phyloP scores from a whole-genome alignment of 1,139 yeast species.

The Hemisphaericaspora subhashii region DNA sequence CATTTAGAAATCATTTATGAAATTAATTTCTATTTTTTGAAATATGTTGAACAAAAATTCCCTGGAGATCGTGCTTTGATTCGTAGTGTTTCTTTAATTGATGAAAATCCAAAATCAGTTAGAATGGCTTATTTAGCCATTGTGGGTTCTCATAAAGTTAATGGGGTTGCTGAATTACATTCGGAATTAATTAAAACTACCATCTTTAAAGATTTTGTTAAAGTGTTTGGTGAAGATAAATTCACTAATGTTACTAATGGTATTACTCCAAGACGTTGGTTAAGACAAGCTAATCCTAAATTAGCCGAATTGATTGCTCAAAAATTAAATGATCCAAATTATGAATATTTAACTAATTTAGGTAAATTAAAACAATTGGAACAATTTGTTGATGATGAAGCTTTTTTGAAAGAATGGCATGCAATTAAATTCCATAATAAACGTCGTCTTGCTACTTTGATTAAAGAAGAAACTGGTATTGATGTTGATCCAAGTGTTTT shows the following conservation, averaged over 20 bases:
- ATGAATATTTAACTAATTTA: constrained; percentile 69
- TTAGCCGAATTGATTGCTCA: constrained; percentile 71
- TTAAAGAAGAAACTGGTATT: constrained; percentile 65
- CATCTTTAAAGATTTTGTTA: constrained; percentile 86
- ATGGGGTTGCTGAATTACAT: constrained; percentile 95
- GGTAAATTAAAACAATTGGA: constrained; percentile 68
- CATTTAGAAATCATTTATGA: constrained; percentile 90
- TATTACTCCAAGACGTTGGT: constrained; percentile 96
- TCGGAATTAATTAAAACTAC: constrained; percentile 88
- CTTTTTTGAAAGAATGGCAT: constrained; percentile 72
- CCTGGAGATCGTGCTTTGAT: constrained; percentile 70
- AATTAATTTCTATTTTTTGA: constrained; percentile 77
- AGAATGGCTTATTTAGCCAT: constrained; percentile 93
- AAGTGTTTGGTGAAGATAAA: constrained; percentile 74
- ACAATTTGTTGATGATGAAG: constrained; percentile 62
- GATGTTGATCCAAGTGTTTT: constrained; percentile 72
- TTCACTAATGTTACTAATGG: constrained; percentile 94
- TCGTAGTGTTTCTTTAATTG: constrained; percentile 77
- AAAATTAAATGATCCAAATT: constrained; percentile 62
- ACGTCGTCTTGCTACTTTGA: constrained; percentile 63
- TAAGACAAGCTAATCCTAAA: constrained; percentile 87
- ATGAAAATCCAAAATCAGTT: constrained; percentile 73
- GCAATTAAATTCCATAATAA: constrained; percentile 72
- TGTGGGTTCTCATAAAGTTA: constrained; percentile 89
- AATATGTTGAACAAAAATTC: constrained; percentile 70